Evolutionary conservation across 176 grass and related monocot genomes (phyloP), one percentile per base, ranked within the genome.

Genomic region (Eleusine indica): DNA sequence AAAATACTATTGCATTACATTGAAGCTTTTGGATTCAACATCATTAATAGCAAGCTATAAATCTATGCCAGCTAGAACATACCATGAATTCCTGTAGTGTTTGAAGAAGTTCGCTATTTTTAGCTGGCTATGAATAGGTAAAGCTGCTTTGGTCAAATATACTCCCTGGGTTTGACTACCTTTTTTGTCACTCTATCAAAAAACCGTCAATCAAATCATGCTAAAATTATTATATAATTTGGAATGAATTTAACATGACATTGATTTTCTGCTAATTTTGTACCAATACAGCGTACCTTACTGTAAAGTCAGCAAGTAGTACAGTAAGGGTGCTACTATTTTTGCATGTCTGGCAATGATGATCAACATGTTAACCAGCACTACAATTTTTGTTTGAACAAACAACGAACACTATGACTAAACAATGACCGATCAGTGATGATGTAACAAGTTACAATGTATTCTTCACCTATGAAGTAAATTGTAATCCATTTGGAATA

Each of bases 191-290:
- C 21, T 67, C 2, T 1, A 28, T n/a, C 12, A 2, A 16, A 37
- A 47, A 53, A 47, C 18, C 30, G 76, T 9, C 19, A 19, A 0
- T 16, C 0, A 43, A 65, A 71, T 80, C 44, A 38, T 58, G 40
- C 25, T 30, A 66, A 38, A 32, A 72, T 30, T 13, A 4, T 15
- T 1, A 2, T 12, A 58, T 82, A 67, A 2, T 72, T 86, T 57
- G 65, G 78, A 46, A 82, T 72, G 4, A 2, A 71, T 77, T 89
- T 66, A 82, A 48, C 28, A 30, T 42, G 0, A 4, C 14, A 72
- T 72, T 89, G 57, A 48, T 13, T 72, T 21, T 1, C 1, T 82
- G 0, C 83, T 21, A 58, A 16, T 37, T 71, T 46, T 66, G 6
- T 21, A 46, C 25, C 3, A 56, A 17, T 21, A 65, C n/a, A 62